Evolutionary conservation across 371 early-diverging fungal genomes (phyloP).

Genomic region (Mortierella sp.): DNA sequence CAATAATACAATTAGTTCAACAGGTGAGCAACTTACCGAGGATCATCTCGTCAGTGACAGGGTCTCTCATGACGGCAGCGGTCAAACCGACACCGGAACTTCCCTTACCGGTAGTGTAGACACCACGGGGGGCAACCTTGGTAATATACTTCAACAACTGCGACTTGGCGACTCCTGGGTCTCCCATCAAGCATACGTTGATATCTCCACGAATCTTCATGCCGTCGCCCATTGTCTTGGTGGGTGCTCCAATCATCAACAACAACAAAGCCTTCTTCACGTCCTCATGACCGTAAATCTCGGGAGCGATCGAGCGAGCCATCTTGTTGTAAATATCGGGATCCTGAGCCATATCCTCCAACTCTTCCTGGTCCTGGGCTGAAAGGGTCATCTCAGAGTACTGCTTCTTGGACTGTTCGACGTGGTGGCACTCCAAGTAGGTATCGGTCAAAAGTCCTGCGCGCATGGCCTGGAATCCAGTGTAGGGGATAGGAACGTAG

Average conservation of each 20-base stretch:
- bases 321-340: constrained; percentile 88
- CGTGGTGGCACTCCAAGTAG: constrained; percentile 91
- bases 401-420: constrained; percentile 89
- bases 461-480: constrained; percentile 92
- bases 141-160: constrained; percentile 92
- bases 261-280: constrained; percentile 95
- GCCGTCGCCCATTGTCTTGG: constrained; percentile 89
- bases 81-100: constrained; percentile 97
- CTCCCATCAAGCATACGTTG: constrained; percentile 98
- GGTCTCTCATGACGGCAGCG: constrained; percentile 90
- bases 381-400: constrained; percentile 86
- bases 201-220: constrained; percentile 97
- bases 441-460: constrained; percentile 98
- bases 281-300: constrained; percentile 97
- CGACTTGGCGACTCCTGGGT: constrained; percentile 98
- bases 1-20: background rate
- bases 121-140: constrained; percentile 90
- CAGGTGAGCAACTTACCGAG: constrained; percentile 63
- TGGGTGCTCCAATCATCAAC: constrained; percentile 91
- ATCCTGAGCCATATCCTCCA: constrained; percentile 76
- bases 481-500: constrained; percentile 95
- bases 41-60: constrained; percentile 90
- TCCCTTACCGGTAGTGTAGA: constrained; percentile 96
- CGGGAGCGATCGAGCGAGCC: constrained; percentile 96
- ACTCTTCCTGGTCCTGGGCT: constrained; percentile 67